Conservation (phyloP, 2,329 filamentous ascomycete species). For the Ceratocystis huliohia region DNA sequence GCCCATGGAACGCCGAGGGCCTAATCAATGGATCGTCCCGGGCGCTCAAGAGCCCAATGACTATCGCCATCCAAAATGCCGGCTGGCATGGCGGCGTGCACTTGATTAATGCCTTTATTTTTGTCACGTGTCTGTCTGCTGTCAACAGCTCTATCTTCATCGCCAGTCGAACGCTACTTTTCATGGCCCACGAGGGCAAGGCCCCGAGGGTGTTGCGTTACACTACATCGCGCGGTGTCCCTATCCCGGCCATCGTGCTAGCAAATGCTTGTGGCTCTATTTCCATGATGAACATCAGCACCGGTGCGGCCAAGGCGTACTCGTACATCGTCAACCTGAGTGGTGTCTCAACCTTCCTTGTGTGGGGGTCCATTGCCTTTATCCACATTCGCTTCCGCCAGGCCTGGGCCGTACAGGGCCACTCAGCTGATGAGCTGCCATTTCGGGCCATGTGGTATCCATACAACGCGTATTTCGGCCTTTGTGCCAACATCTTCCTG, state of each 20-base stretch:
- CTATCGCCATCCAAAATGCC: constrained; percentile 58
- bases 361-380: constrained; percentile 58
- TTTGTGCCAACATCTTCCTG: constrained; percentile 45
- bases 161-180: constrained; percentile 59
- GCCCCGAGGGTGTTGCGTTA: constrained; percentile 57
- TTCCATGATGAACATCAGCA: constrained; percentile 63
- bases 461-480: constrained; percentile 46
- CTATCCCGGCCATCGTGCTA: constrained; percentile 49
- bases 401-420: constrained; percentile 48
- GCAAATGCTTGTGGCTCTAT: constrained; percentile 59
- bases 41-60: constrained; percentile 60
- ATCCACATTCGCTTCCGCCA: constrained; percentile 59
- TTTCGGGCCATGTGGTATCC: constrained; percentile 44
- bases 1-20: constrained; percentile 52
- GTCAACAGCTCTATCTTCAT: constrained; percentile 70
- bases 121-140: constrained; percentile 58
- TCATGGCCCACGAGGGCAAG: constrained; percentile 61
- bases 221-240: constrained; percentile 52
- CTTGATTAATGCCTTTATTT: constrained; percentile 65
- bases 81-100: constrained; percentile 62
- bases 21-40: constrained; percentile 49
- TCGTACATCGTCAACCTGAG: constrained; percentile 57
- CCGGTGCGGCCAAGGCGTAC: constrained; percentile 53
- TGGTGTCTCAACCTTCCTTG: constrained; percentile 58
- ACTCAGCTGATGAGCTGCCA: constrained; percentile 41